These are phyloP conservation scores for Kodamaea jinghongensis DNA, from an alignment of 805 yeast genomes.

Conservation along the genomic window DNA sequence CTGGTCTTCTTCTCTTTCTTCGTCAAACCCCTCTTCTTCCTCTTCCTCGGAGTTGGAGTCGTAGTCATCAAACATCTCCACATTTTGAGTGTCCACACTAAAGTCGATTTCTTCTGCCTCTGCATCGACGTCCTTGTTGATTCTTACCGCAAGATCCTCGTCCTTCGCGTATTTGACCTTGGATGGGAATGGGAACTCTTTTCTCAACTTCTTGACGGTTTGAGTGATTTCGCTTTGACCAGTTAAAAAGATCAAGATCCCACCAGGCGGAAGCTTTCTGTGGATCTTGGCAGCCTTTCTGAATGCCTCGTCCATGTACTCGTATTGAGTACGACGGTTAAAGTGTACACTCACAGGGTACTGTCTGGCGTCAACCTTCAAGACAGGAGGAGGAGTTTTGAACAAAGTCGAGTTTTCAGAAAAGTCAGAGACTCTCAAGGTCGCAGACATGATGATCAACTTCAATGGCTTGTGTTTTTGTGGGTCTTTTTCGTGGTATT, in stretches of 20 bases:
- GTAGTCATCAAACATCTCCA: slow-evolving; percentile 42
- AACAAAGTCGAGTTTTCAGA: slow-evolving; percentile 77
- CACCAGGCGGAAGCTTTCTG: slow-evolving; percentile 84
- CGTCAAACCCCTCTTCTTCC: slow-evolving; percentile 70
- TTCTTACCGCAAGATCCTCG: slow-evolving; percentile 35
- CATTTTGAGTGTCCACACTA: slow-evolving; percentile 42
- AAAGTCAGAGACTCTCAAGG: slow-evolving; percentile 89
- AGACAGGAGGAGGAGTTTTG: slow-evolving; percentile 73
- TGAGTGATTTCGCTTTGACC: slow-evolving; percentile 90
- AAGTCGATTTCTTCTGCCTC: slow-evolving; percentile 91
- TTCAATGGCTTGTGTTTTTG: slow-evolving; percentile 60
- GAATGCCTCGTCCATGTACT: slow-evolving; percentile 85
- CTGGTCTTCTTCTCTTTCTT: slow-evolving; percentile 66
- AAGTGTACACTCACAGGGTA: slow-evolving; percentile 92
- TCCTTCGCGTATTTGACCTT: slow-evolving; percentile 19
- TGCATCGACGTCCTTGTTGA: slow-evolving; percentile 58
- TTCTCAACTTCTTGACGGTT: slow-evolving; percentile 65
- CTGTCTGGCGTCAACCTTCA: slow-evolving; percentile 90
- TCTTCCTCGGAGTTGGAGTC: slow-evolving; percentile 53
- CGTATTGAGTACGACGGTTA: slow-evolving; percentile 70
- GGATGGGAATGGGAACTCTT: slow-evolving; percentile 59
- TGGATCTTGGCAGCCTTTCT: slow-evolving; percentile 86
- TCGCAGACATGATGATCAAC: slow-evolving; percentile 94
- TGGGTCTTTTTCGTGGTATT: slow-evolving; percentile 49
- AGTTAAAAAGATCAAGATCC: slow-evolving; percentile 85